Percentiles rank a stretch among this genome's conserved stretches.
Evolutionary conservation across 2,329 filamentous ascomycete species (phyloP).

Genomic region (Cladophialophora bantiana): DNA sequence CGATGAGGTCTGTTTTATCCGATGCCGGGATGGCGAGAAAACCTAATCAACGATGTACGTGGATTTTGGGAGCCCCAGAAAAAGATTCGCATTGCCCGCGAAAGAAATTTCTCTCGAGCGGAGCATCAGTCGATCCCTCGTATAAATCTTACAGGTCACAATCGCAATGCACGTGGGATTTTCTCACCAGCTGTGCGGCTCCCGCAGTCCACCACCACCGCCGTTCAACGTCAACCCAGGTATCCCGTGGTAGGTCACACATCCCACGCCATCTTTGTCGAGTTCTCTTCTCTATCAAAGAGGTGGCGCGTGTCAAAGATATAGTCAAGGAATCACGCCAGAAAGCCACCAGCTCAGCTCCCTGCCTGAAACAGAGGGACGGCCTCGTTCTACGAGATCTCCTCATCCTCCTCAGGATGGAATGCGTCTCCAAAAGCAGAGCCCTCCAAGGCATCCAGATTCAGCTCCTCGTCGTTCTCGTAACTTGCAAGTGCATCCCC

Average conservation of each 20-base stretch:
- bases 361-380: neutral
- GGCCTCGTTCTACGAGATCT: slow-evolving; percentile 33
- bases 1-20: neutral
- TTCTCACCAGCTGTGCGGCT: neutral
- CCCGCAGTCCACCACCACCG: neutral
- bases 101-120: slow-evolving; percentile 17
- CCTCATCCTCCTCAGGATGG: slow-evolving; percentile 62
- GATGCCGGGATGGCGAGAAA: neutral
- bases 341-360: neutral
- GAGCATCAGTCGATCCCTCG: slow-evolving; percentile 7
- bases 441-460: slow-evolving; percentile 72
- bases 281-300: neutral
- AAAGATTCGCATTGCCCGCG: neutral
- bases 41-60: neutral
- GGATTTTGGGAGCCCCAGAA: neutral
- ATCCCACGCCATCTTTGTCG: neutral
- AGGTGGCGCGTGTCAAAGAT: neutral
- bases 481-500: slow-evolving; percentile 75
- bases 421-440: slow-evolving; percentile 86
- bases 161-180: slow-evolving; percentile 13
- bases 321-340: neutral
- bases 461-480: slow-evolving; percentile 63
- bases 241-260: neutral
- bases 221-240: neutral
- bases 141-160: slow-evolving; percentile 11